phyloP scores from a whole-genome alignment of 169 alveolate species.

The Plasmodium chabaudi region DNA sequence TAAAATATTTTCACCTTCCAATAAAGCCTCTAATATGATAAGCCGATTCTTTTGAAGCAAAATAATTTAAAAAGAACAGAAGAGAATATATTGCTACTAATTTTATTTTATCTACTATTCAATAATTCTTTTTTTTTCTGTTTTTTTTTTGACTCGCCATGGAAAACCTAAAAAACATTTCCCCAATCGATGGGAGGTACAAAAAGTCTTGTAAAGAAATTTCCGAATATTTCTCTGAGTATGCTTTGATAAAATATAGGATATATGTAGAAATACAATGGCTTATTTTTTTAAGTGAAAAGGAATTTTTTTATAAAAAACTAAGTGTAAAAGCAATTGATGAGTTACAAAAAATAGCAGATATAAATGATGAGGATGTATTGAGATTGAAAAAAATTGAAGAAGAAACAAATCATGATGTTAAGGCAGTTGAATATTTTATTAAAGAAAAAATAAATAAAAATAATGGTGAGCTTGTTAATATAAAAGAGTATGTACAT shows the following conservation, averaged over 20 bases:
- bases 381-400: slow-evolving; percentile 88
- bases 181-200: slow-evolving; percentile 95
- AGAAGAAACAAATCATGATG: slow-evolving; percentile 93
- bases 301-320: slow-evolving; percentile 81
- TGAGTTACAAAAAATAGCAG: slow-evolving; percentile 27
- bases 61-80: too few species aligned
- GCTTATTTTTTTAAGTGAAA: slow-evolving; percentile 88
- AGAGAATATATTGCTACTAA: too few species aligned
- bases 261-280: slow-evolving; percentile 93
- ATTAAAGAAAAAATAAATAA: slow-evolving; percentile 83
- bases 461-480: slow-evolving; percentile 74
- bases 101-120: too few species aligned
- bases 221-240: slow-evolving; percentile 89
- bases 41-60: too few species aligned
- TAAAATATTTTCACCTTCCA: too few species aligned
- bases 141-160: background rate
- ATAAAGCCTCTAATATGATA: too few species aligned
- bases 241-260: slow-evolving; percentile 91
- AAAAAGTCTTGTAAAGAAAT: slow-evolving; percentile 78
- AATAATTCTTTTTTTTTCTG: background rate
- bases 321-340: slow-evolving; percentile 60
- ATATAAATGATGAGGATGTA: slow-evolving; percentile 85
- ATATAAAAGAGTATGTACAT: slow-evolving; percentile 90
- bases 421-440: slow-evolving; percentile 94
- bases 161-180: slow-evolving; percentile 72